Evolutionary conservation across 495 filamentous ascomycete species (phyloP), one percentile per base, ranked within the genome.

Genomic region (Podospora comata): DNA sequence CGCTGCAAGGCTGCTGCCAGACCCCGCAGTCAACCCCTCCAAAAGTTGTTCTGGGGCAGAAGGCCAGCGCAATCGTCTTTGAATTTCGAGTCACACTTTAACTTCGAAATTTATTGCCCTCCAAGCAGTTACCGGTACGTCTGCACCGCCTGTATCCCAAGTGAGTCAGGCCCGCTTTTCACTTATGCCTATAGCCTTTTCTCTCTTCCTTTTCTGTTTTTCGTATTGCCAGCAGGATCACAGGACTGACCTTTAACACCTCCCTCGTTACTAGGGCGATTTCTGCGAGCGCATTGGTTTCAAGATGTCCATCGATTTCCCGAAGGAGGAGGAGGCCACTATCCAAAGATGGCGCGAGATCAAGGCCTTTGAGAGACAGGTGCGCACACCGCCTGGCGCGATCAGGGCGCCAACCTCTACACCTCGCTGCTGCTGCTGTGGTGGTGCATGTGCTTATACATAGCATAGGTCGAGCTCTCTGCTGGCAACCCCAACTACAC

Each of bases 301-400:
- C 28, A 63, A 63, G 18, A 95, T 93, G 90, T 93, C 90, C 72
- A 93, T 97, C 82, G 85, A 95, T 80, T 97, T 97, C 79, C 91
- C 94, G 65, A 89, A 90, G 76, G 92, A 93, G 76, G 94, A 98
- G 85, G 91, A 94, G 81, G 80, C 79, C 67, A 83, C 94, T 76
- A 87, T 97, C 77, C 79, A 86, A 76, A 80, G 86, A 79, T 98
- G 94, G 94, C 90, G 85, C 74, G 91, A 93, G 76, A 96, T 96
- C 80, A 85, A 92, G 75, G 94, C 94, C 70, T 98, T 97, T 77
- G 84, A 88, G 70, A 86, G 73, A 28, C 76, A 76, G 74, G 39
- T 48, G 39, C 39, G 39, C 39, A 48, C 39, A 48, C 39, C 39
- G 39, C 13, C 39, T 48, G 39, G 39, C 39, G 39, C 39, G 39